These are phyloP conservation scores for Mycena latifolia DNA, from an alignment of 768 basidiomycete genomes.

Conservation along the genomic window DNA sequence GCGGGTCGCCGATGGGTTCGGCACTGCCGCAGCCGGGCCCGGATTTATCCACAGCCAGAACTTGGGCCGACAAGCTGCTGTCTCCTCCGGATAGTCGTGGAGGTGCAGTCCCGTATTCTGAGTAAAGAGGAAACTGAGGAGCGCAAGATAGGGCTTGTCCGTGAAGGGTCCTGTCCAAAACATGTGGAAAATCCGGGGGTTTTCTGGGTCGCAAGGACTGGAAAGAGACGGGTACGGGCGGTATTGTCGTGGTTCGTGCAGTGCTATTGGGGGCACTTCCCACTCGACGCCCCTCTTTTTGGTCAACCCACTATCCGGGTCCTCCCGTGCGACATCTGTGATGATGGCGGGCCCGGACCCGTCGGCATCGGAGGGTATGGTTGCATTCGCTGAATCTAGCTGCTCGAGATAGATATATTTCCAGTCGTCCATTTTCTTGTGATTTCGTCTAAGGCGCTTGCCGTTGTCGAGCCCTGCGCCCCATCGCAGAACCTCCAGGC, in stretches of 20 bases:
- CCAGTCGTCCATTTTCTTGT: conserved; percentile 83
- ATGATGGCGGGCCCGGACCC: conserved; percentile 10
- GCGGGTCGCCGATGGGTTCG: conserved; percentile 82
- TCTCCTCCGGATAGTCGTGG: conserved; percentile 60
- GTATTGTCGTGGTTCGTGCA: conserved; percentile 65
- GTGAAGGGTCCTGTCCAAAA: conserved; percentile 99
- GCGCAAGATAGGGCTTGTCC: conserved; percentile 97
- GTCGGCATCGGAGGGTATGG: conserved; percentile 15
- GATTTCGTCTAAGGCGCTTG: conserved; percentile 70
- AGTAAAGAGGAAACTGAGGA: conserved; percentile 95
- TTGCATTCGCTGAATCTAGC: conserved; percentile 44
- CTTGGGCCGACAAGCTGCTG: conserved; percentile 82
- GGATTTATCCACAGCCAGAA: conserved; percentile 99
- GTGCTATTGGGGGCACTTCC: conserved; percentile 65
- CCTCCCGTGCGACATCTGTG: conserved; percentile 42
- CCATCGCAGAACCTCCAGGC: conserved; percentile 92
- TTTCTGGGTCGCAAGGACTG: conserved; percentile 83
- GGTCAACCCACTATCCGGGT: conserved; percentile 66
- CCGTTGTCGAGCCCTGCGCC: conserved; percentile 91
- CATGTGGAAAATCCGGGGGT: conserved; percentile 95
- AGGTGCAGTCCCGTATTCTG: conserved; percentile 92
- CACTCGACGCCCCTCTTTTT: conserved; percentile 73
- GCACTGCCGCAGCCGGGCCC: conserved; percentile 92
- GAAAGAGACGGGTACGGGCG: conserved; percentile 68
- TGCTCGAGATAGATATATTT: conserved; percentile 89